These are phyloP conservation scores for Moesziomyces parantarcticus DNA, from an alignment of 1,284 basidiomycete species.

Conservation along the genomic window DNA sequence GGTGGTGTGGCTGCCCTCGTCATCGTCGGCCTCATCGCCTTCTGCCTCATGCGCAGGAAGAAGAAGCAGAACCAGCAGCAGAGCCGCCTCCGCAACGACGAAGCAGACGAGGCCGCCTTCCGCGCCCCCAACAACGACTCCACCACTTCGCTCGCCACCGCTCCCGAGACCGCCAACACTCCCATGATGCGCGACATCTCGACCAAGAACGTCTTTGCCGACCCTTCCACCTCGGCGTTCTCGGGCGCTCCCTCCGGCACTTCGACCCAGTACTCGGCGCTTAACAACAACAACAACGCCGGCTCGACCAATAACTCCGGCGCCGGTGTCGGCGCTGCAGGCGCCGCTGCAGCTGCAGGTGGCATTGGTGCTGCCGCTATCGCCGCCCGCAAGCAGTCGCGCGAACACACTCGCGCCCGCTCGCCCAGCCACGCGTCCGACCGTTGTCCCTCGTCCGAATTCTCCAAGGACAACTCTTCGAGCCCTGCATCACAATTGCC, in stretches of 20 bases:
- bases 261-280: slow-evolving; percentile 19
- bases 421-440: slow-evolving; percentile 28
- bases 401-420: slow-evolving; percentile 32
- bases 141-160: slow-evolving; percentile 43
- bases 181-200: slow-evolving; percentile 53
- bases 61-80: slow-evolving; percentile 34
- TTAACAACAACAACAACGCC: slow-evolving; percentile 10
- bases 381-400: slow-evolving; percentile 44
- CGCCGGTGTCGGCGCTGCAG: slow-evolving; percentile 19
- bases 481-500: slow-evolving; percentile 25
- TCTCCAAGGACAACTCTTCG: slow-evolving; percentile 19
- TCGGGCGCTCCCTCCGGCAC: slow-evolving; percentile 32
- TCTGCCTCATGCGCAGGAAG: slow-evolving; percentile 45
- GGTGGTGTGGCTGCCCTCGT: slow-evolving; percentile 42
- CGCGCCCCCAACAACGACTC: slow-evolving; percentile 52
- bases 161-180: slow-evolving; percentile 42
- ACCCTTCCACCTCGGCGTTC: slow-evolving; percentile 23
- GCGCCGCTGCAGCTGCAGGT: slow-evolving; percentile 26
- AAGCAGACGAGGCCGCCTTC: slow-evolving; percentile 47
- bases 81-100: slow-evolving; percentile 34
- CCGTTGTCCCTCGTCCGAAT: slow-evolving; percentile 28
- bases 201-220: slow-evolving; percentile 49
- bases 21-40: slow-evolving; percentile 28
- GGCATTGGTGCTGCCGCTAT: slow-evolving; percentile 44
- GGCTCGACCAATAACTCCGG: slow-evolving; percentile 8